Evolutionary conservation across 768 basidiomycete genomes (phyloP).

Genomic region (Coprinellus micaceus): DNA sequence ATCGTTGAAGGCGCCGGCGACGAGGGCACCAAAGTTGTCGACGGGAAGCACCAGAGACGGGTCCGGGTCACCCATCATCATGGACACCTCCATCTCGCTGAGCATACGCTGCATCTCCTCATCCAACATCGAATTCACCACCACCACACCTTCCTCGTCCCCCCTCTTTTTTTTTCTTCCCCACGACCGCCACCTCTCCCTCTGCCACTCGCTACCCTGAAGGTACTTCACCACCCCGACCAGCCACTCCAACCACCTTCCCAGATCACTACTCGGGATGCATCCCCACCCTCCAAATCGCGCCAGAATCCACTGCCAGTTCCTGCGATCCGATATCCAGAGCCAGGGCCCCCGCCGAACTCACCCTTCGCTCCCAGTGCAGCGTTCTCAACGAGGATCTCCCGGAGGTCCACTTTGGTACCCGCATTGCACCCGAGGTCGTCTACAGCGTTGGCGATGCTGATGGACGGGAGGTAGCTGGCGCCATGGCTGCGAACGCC

Average conservation of each 20-base stretch:
- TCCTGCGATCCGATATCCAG: conserved; percentile 11
- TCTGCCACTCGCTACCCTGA: conserved; percentile 1
- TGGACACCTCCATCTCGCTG: conserved; percentile 14
- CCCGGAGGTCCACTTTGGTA: conserved; percentile 65
- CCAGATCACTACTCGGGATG: conserved; percentile 13
- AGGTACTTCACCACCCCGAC: background rate
- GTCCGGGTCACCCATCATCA: conserved; percentile 8
- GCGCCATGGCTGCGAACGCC: too few species aligned
- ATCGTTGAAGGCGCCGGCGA: conserved; percentile 1
- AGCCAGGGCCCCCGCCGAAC: conserved; percentile 9
- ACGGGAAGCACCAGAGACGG: conserved; percentile 6
- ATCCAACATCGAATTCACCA: conserved; percentile 1
- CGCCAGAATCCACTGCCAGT: conserved; percentile 15
- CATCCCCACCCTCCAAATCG: conserved; percentile 14
- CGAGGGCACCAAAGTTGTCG: conserved; percentile 14
- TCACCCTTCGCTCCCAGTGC: conserved; percentile 33
- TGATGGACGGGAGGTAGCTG: conserved; percentile 21
- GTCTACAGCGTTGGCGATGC: conserved; percentile 16
- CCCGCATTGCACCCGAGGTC: conserved; percentile 56
- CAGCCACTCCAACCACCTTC: conserved; percentile 3
- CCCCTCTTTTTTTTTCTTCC: conserved; percentile 12
- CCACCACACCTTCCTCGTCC: conserved; percentile 9
- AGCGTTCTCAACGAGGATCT: conserved; percentile 54
- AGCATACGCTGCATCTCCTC: conserved; percentile 21
- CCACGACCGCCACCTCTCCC: conserved; percentile 2